These are phyloP conservation scores for Stevia rebaudiana DNA, from an alignment of 140 eudicot genomes.

Conservation along the genomic window DNA sequence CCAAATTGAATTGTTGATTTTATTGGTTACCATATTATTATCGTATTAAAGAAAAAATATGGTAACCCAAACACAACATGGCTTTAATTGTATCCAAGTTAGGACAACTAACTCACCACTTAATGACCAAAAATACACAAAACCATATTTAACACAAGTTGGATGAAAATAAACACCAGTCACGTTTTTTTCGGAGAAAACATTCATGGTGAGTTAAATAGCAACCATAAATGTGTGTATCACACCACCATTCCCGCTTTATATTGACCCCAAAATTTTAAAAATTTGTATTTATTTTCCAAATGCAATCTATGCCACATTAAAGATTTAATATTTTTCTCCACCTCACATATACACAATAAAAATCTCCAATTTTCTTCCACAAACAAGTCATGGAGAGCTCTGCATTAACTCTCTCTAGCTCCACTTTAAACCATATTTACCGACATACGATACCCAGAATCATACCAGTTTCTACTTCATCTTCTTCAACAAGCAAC, in stretches of 20 bases:
- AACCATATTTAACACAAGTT: too few relatives aligned
- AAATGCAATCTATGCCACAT: slow-evolving; percentile 31
- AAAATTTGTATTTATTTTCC: slow-evolving; percentile 14
- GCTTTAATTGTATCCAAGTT: too few relatives aligned
- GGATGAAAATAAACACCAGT: too few relatives aligned
- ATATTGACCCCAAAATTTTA: not conserved
- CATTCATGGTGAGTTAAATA: not conserved
- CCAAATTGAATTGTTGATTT: too few relatives aligned
- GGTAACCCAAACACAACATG: too few relatives aligned
- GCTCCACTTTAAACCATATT: too few relatives aligned
- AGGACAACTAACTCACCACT: too few relatives aligned
- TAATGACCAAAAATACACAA: too few relatives aligned
- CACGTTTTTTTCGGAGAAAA: too few relatives aligned
- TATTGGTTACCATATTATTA: too few relatives aligned
- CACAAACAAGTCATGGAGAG: slow-evolving; percentile 43
- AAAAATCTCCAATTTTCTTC: slow-evolving; percentile 13
- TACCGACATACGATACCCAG: slow-evolving; percentile 5
- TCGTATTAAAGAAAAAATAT: too few relatives aligned
- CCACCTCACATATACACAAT: not conserved
- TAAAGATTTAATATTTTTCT: not conserved
- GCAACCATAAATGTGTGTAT: not conserved
- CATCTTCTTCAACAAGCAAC: slow-evolving; percentile 9
- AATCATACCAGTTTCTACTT: slow-evolving; percentile 9
- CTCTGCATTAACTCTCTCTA: slow-evolving; percentile 42
- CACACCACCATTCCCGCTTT: not conserved